phyloP scores from a whole-genome alignment of 305 asterid species.

The Fraxinus sp. region DNA sequence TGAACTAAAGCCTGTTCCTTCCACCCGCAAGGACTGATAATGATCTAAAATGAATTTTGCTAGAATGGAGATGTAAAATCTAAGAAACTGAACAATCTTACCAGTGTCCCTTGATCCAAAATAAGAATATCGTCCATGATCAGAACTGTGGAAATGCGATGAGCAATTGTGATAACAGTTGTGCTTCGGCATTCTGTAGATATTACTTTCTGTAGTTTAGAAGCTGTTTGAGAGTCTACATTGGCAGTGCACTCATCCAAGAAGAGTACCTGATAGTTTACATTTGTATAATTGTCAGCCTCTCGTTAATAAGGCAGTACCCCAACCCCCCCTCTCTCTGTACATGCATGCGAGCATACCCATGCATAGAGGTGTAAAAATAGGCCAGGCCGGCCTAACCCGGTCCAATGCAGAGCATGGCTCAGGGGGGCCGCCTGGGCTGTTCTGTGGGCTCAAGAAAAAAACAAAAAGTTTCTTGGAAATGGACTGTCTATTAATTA shows the following conservation, averaged over 20 bases:
- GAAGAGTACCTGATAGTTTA: conserved; percentile 63
- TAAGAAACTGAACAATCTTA: conserved; percentile 21
- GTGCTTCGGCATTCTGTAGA: conserved; percentile 55
- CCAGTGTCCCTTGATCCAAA: conserved; percentile 80
- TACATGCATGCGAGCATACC: background rate
- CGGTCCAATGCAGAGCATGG: background rate
- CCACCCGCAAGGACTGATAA: background rate
- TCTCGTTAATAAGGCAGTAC: background rate
- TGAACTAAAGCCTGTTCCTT: background rate
- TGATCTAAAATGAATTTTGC: background rate
- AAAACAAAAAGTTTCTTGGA: background rate
- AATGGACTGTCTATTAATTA: background rate
- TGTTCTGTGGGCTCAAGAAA: background rate
- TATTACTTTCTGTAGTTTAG: conserved; percentile 71
- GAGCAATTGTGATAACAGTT: conserved; percentile 81
- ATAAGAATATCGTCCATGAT: conserved; percentile 70
- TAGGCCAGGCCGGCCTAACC: background rate
- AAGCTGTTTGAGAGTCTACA: conserved; percentile 78
- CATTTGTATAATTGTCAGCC: background rate
- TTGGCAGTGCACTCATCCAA: conserved; percentile 96
- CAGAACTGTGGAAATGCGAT: conserved; percentile 83
- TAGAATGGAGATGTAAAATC: background rate
- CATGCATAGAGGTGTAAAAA: background rate
- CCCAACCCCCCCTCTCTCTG: background rate
- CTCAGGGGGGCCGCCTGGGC: background rate